These are phyloP conservation scores for Bacidia gigantensis DNA, from an alignment of 495 filamentous ascomycete species.

Conservation along the genomic window DNA sequence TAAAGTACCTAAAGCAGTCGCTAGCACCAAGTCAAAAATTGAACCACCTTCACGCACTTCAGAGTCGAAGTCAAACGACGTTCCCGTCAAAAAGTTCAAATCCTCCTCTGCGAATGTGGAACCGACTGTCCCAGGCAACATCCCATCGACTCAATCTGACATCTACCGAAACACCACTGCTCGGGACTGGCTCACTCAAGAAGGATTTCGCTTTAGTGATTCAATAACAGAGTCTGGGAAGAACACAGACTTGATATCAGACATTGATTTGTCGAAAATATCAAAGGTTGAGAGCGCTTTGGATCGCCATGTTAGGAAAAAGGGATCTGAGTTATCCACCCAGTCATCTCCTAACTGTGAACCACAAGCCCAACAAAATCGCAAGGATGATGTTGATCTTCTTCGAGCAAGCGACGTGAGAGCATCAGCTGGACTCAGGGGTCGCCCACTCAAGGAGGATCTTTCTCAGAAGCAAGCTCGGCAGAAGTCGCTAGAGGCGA, in stretches of 20 bases:
- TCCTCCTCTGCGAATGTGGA: background rate
- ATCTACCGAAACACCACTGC: background rate
- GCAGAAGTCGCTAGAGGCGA: slow-evolving; percentile 22
- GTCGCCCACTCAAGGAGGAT: slow-evolving; percentile 18
- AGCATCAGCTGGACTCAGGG: slow-evolving; percentile 25
- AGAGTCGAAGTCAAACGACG: background rate
- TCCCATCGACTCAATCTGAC: background rate
- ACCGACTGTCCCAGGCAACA: background rate
- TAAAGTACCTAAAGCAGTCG: slow-evolving; percentile 29
- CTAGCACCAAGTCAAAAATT: slow-evolving; percentile 1
- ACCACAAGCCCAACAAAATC: slow-evolving; percentile 14
- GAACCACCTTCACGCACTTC: background rate
- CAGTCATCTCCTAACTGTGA: background rate
- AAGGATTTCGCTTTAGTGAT: slow-evolving; percentile 13
- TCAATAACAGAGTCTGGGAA: background rate
- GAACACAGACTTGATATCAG: background rate
- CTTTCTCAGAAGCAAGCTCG: slow-evolving; percentile 18
- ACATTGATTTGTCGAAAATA: background rate
- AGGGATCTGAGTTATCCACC: background rate
- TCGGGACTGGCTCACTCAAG: slow-evolving; percentile 16
- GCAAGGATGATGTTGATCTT: slow-evolving; percentile 29
- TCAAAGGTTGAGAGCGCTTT: slow-evolving; percentile 17
- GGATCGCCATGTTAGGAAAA: slow-evolving; percentile 15
- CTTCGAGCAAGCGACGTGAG: slow-evolving; percentile 38
- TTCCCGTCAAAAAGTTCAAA: slow-evolving; percentile 4